Evolutionary conservation across 1,139 yeast genomes (phyloP).

Genomic region (Kurtzmaniella quercitrusa): DNA sequence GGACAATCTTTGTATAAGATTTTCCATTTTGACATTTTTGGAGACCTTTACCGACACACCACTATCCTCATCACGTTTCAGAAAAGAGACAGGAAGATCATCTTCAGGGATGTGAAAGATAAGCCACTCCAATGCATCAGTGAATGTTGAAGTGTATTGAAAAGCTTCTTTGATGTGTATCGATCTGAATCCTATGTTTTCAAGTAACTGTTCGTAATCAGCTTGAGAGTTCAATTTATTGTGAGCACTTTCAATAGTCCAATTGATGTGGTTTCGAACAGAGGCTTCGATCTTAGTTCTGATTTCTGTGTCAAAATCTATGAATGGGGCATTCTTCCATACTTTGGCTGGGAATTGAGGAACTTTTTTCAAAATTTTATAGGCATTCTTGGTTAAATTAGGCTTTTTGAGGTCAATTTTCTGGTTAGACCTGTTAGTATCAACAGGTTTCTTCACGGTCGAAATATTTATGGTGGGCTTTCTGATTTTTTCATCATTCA

Average conservation of each 20-base stretch:
- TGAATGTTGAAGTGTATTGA: constrained; percentile 50
- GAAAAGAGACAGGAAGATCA: constrained; percentile 66
- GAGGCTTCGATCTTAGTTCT: constrained; percentile 54
- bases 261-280: constrained; percentile 49
- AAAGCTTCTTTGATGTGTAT: constrained; percentile 72
- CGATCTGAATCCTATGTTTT: constrained; percentile 59
- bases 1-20: constrained; percentile 48
- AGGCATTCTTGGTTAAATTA: constrained; percentile 3
- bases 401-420: neutral
- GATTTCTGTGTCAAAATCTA: constrained; percentile 46
- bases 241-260: constrained; percentile 34
- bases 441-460: constrained; percentile 6
- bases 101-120: constrained; percentile 90
- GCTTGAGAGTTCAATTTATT: constrained; percentile 19
- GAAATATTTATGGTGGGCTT: constrained; percentile 40
- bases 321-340: constrained; percentile 62
- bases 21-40: constrained; percentile 35
- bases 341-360: constrained; percentile 52
- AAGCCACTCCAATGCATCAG: constrained; percentile 72
- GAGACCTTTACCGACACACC: constrained; percentile 48
- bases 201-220: constrained; percentile 17
- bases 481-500: constrained; percentile 35
- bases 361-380: constrained; percentile 4
- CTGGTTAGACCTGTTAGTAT: neutral
- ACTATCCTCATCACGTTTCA: constrained; percentile 44